A percentile compares a stretch with the other conserved stretches of the same genome.
Evolutionary conservation across 192 early-diverging fungal species (phyloP).

Genomic region (Chytriomyces sp.): DNA sequence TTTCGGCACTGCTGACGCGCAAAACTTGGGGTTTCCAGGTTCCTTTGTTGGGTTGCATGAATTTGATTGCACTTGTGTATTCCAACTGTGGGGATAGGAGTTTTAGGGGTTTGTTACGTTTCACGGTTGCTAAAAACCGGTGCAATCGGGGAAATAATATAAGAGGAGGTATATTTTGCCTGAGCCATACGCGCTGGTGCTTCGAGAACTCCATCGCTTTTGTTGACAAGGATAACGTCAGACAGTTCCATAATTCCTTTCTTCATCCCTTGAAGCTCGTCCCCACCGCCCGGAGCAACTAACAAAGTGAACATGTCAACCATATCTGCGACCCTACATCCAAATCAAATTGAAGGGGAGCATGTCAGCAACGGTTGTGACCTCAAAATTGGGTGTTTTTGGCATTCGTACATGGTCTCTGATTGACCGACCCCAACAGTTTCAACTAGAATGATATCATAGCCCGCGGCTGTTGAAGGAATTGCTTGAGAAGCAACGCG

Average conservation of each 20-base stretch:
- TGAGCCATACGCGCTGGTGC: conserved; percentile 66
- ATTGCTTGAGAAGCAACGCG: neutral
- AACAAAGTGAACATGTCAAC: conserved; percentile 85
- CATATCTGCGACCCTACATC: conserved; percentile 74
- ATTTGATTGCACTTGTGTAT: conserved; percentile 74
- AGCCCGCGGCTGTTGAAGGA: conserved; percentile 66
- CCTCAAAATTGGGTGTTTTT: conserved; percentile 6
- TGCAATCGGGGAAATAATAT: neutral
- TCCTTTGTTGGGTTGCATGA: conserved; percentile 50
- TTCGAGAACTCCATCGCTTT: conserved; percentile 74
- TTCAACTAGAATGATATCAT: conserved; percentile 80
- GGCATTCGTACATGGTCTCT: conserved; percentile 65
- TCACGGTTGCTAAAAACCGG: neutral
- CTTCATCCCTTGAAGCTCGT: conserved; percentile 90
- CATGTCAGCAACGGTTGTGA: neutral
- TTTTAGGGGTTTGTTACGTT: neutral
- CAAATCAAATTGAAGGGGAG: neutral
- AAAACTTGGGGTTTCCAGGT: conserved; percentile 62
- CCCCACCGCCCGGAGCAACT: conserved; percentile 80
- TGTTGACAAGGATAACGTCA: conserved; percentile 82
- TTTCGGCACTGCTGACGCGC: conserved; percentile 60
- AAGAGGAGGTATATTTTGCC: conserved; percentile 3
- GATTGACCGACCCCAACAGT: conserved; percentile 88
- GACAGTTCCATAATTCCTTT: conserved; percentile 86
- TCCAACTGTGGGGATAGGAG: conserved; percentile 49